Evolutionary conservation across 306 rosid species (phyloP).

Genomic region (Gynostemma pentaphyllum): DNA sequence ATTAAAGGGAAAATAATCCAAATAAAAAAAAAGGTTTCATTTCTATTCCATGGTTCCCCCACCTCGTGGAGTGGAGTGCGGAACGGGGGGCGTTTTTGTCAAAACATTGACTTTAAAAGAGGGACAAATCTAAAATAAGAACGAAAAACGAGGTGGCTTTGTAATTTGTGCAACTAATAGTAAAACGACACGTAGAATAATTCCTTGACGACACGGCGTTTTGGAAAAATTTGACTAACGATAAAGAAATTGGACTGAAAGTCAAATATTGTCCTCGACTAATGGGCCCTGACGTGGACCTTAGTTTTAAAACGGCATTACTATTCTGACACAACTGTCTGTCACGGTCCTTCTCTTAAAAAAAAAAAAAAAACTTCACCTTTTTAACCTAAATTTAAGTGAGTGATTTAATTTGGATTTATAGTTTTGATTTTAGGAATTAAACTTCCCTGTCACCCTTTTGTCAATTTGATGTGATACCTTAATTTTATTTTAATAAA

Average conservation of each 20-base stretch:
- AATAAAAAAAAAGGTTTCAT: too few relatives aligned
- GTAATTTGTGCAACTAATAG: background rate
- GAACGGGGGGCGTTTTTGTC: background rate
- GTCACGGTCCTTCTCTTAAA: too few relatives aligned
- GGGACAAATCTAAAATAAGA: background rate
- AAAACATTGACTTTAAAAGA: background rate
- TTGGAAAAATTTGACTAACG: background rate
- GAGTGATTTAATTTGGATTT: too few relatives aligned
- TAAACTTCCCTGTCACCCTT: too few relatives aligned
- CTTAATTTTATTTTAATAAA: too few relatives aligned
- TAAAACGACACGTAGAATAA: background rate
- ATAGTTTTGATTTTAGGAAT: too few relatives aligned
- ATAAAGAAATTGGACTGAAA: background rate
- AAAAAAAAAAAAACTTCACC: too few relatives aligned
- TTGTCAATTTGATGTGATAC: too few relatives aligned
- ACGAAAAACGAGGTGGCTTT: background rate
- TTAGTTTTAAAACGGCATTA: background rate
- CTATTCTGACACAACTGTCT: background rate
- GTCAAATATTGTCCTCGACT: background rate
- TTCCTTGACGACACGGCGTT: background rate
- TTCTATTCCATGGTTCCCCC: background rate
- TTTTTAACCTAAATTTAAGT: too few relatives aligned
- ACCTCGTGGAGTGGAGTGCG: slow-evolving; percentile 3
- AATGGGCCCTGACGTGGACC: background rate
- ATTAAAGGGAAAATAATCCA: too few relatives aligned